Conservation (phyloP, 2,329 filamentous ascomycete species). For the Canariomyces notabilis region DNA sequence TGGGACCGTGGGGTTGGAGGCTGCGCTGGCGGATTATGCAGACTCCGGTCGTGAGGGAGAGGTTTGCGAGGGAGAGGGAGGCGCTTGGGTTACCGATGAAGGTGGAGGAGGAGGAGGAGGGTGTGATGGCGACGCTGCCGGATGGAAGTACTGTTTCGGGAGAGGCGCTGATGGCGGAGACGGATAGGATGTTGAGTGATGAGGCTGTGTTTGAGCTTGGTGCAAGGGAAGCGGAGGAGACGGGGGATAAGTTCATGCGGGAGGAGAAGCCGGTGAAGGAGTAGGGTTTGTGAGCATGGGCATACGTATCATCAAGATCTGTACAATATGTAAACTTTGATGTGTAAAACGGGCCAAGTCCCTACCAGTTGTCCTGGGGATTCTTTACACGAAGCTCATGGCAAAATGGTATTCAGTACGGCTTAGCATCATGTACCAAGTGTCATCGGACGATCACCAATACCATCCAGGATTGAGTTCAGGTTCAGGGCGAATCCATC, state of each 20-base stretch:
- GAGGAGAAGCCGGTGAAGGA: constrained; percentile 20
- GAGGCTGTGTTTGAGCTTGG: constrained; percentile 28
- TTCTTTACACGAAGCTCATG: too few relatives aligned
- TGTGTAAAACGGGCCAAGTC: too few relatives aligned
- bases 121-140: constrained; percentile 25
- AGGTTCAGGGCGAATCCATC: too few relatives aligned
- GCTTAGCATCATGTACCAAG: too few relatives aligned
- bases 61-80: constrained; percentile 61
- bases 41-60: constrained; percentile 58
- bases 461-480: too few relatives aligned
- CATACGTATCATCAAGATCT: background rate
- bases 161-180: constrained; percentile 35
- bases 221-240: background rate
- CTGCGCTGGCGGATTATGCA: constrained; percentile 88
- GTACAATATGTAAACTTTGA: background rate
- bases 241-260: constrained; percentile 28
- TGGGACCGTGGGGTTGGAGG: constrained; percentile 87
- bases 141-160: constrained; percentile 16
- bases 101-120: constrained; percentile 29
- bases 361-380: too few relatives aligned
- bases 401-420: too few relatives aligned
- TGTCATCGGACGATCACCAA: too few relatives aligned
- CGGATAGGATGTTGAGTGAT: constrained; percentile 36
- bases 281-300: background rate
- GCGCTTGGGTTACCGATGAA: constrained; percentile 57